phyloP scores from a whole-genome alignment of 225 moss, liverwort and hornwort genomes.

The Pleurozium schreberi region DNA sequence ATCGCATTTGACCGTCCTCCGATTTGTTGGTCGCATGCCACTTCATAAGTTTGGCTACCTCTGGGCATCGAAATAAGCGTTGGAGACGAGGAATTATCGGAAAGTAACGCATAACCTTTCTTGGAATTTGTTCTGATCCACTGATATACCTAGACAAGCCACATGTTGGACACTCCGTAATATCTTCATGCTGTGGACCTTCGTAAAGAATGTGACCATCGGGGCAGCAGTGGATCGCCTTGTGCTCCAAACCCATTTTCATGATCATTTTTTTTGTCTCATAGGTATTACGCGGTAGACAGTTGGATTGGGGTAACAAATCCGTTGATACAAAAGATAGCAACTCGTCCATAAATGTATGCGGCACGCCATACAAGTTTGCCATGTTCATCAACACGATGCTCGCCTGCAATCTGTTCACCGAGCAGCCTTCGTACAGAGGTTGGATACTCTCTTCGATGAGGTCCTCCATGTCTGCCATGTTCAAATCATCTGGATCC shows the following conservation, averaged over 20 bases:
- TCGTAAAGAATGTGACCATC: not conserved
- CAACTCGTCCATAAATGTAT: not conserved
- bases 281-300: not conserved
- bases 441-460: too few species aligned
- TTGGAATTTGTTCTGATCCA: too few species aligned
- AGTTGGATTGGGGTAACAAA: not conserved
- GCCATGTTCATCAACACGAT: not conserved
- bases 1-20: not conserved
- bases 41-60: too few species aligned
- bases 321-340: not conserved
- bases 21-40: not conserved
- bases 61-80: not conserved
- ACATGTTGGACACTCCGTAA: not conserved
- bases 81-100: not conserved
- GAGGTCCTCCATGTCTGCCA: too few species aligned
- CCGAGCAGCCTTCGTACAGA: not conserved
- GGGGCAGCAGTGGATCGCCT: not conserved
- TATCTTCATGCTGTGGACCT: rapidly evolving
- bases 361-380: not conserved
- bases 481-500: too few species aligned
- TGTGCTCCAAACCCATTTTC: not conserved
- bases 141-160: not conserved
- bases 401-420: not conserved
- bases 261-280: not conserved
- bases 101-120: not conserved